Evolutionary conservation across 129 eudicot genomes (phyloP), one percentile per base, ranked within the genome.

Genomic region (Centaurea solstitialis): DNA sequence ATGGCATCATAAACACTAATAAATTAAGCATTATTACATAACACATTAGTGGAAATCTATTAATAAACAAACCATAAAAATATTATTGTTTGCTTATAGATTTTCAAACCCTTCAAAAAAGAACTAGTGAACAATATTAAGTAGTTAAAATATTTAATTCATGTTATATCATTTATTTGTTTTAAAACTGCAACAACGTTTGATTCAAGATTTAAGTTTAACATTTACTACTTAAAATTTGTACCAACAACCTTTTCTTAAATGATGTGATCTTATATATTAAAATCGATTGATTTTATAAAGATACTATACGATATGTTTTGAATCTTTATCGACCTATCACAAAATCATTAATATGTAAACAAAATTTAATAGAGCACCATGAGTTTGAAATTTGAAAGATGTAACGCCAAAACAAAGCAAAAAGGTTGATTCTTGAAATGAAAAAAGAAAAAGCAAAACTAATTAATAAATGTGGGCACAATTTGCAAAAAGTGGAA

Each of bases 341-440:
- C 65, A 17, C 21, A 53, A 15, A 26, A 6, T 4, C 21, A 53
- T 53, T 53, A 53, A 50, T 50, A 50, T 3, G 4, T 53, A 9
- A 35, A 9, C 33, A 74, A 45, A 13, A 33, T 50, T 41, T 45
- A 20, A 10, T 33, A 47, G 76, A 47, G 22, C 35, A 66, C 11
- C 9, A 12, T 21, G 59, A 24, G 41, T 70, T 82, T 71, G 53
- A 71, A 82, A 18, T 82, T 82, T 71, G 78, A 77, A 77, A 41
- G n/a, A 39, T 26, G 66, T 23, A 57, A 77, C 78, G 82, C 78
- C 78, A 82, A 82, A 76, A 47, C 65, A 82, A 81, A 59, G 80
- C 47, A 74, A 66, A 12, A 45, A 47, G 37, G 4, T 33, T 62
- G 26, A 2, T 61, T 66, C 39, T 39, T 40, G 11, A 77, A 77